Percentiles rank a stretch among this genome's conserved stretches.
Conservation (phyloP, 371 early-diverging fungal species). For the Dichotomocladium elegans region DNA sequence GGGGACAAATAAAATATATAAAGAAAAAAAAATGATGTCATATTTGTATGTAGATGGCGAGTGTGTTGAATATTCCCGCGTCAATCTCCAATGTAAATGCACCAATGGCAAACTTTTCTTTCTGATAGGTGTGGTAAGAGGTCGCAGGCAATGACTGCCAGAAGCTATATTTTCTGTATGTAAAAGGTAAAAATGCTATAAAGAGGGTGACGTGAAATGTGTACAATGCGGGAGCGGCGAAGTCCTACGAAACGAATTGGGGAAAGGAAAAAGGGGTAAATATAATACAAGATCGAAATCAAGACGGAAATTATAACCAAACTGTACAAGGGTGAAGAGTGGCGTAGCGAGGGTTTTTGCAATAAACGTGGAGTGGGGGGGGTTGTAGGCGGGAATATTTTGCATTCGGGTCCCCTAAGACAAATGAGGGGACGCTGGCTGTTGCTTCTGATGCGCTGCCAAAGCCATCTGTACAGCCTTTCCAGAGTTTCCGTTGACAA, state of each 20-base stretch:
- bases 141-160: no score
- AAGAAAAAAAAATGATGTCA: no score
- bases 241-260: no score
- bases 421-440: no score
- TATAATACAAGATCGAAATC: not conserved
- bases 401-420: no score
- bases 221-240: not conserved
- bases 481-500: slow-evolving; percentile 22
- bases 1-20: no score
- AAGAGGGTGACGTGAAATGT: not conserved
- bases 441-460: slow-evolving; percentile 28
- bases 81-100: no score
- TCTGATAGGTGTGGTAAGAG: no score
- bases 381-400: no score
- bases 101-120: no score
- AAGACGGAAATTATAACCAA: not conserved
- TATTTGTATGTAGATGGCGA: no score
- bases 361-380: not conserved
- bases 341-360: not conserved
- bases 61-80: no score
- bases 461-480: slow-evolving; percentile 37
- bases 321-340: not conserved
- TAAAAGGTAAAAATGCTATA: not conserved
- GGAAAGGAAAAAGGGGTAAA: not conserved
- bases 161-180: not conserved